These are phyloP conservation scores for Trichosporon ovoides DNA, from an alignment of 1,284 basidiomycete genomes.

Conservation along the genomic window DNA sequence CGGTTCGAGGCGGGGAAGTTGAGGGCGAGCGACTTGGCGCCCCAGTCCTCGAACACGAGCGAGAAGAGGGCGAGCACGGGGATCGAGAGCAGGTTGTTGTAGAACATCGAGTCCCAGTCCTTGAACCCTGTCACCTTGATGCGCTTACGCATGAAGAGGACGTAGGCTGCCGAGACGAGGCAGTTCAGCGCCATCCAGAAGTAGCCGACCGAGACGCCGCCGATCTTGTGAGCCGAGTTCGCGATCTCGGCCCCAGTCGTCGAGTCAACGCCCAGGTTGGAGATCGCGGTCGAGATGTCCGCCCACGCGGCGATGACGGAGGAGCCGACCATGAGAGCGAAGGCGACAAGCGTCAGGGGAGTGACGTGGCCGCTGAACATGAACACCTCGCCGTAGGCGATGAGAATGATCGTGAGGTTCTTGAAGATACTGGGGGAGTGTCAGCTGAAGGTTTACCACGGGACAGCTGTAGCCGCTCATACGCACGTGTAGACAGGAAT, in stretches of 20 bases:
- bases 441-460: not conserved
- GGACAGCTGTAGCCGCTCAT: not conserved
- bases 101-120: slow-evolving; percentile 99
- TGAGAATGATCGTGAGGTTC: slow-evolving; percentile 96
- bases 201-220: slow-evolving; percentile 68
- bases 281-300: slow-evolving; percentile 60
- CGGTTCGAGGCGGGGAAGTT: slow-evolving; percentile 90
- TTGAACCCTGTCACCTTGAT: slow-evolving; percentile 98
- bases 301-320: slow-evolving; percentile 94
- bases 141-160: slow-evolving; percentile 90
- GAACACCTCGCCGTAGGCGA: slow-evolving; percentile 94
- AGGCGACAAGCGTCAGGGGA: slow-evolving; percentile 78
- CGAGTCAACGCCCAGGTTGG: slow-evolving; percentile 34
- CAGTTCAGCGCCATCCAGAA: slow-evolving; percentile 97
- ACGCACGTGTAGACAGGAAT: slow-evolving; percentile 80
- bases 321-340: slow-evolving; percentile 92
- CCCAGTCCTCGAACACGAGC: slow-evolving; percentile 86
- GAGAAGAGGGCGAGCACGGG: slow-evolving; percentile 82
- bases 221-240: slow-evolving; percentile 25
- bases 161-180: slow-evolving; percentile 83
- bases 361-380: slow-evolving; percentile 94
- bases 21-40: slow-evolving; percentile 63
- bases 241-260: slow-evolving; percentile 39
- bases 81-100: slow-evolving; percentile 95
- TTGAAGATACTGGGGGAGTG: slow-evolving; percentile 70